These are phyloP conservation scores for Trichoderma pleuroti DNA, from an alignment of 2,329 filamentous ascomycete species.

Conservation along the genomic window DNA sequence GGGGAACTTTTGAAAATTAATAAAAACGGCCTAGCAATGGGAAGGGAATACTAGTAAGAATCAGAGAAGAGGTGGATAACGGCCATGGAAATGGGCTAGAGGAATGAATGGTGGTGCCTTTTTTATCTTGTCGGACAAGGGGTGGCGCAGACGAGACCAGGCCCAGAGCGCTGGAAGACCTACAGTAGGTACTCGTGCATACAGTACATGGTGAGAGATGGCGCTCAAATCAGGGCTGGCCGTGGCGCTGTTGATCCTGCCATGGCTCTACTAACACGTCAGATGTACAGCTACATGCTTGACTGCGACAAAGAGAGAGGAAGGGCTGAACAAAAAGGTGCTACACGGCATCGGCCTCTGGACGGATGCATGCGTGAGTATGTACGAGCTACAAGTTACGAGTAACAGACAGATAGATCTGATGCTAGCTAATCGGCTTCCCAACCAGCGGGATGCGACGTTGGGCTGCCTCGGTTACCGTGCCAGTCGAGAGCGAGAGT, in stretches of 20 bases:
- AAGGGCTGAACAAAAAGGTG: not conserved
- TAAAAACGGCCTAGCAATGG: not conserved
- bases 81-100: not conserved
- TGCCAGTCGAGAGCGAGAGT: not conserved
- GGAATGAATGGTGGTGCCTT: constrained; percentile 1
- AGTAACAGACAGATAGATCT: not conserved
- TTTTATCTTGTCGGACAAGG: constrained; percentile 13
- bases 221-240: not conserved
- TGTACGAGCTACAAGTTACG: not conserved
- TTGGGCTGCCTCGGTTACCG: constrained; percentile 1
- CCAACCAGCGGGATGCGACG: constrained; percentile 15
- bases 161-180: not conserved
- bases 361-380: not conserved
- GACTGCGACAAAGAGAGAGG: not conserved
- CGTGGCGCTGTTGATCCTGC: not conserved
- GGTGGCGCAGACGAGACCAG: constrained; percentile 11
- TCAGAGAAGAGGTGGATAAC: not conserved
- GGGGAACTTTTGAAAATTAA: not conserved
- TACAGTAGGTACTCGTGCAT: too few relatives aligned
- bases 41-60: not conserved
- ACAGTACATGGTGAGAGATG: not conserved
- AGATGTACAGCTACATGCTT: not conserved
- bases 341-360: not conserved
- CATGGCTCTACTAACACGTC: not conserved
- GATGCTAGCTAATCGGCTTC: not conserved